phyloP scores from a whole-genome alignment of 169 alveolate species.

The Plasmodium yoelii region DNA sequence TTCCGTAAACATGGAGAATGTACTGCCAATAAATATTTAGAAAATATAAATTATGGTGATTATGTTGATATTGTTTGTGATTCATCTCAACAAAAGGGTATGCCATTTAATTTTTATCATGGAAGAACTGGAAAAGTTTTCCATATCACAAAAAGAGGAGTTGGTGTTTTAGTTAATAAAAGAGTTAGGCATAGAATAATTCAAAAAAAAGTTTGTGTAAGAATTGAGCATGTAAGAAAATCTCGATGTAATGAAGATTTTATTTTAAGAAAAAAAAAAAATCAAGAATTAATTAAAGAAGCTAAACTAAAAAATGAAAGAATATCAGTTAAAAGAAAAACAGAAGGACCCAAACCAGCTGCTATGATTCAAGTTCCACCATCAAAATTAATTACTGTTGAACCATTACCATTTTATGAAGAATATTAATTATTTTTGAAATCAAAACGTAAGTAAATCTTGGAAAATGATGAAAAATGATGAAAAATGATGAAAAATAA shows the following conservation, averaged over 20 bases:
- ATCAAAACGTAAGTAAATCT: too few species aligned
- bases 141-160: constrained; percentile 96
- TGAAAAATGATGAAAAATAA: too few species aligned
- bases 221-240: constrained; percentile 97
- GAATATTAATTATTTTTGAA: constrained; percentile 74
- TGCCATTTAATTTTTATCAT: constrained; percentile 99
- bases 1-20: constrained; percentile 97
- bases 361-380: constrained; percentile 84
- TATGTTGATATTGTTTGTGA: constrained; percentile 98
- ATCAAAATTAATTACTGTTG: constrained; percentile 82
- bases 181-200: constrained; percentile 97
- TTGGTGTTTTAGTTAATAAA: constrained; percentile 98
- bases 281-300: constrained; percentile 92
- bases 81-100: constrained; percentile 98
- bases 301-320: constrained; percentile 92
- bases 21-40: constrained; percentile 94
- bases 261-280: constrained; percentile 94
- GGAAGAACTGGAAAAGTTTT: constrained; percentile 99
- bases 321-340: constrained; percentile 80
- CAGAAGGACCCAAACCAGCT: constrained; percentile 84
- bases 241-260: constrained; percentile 97
- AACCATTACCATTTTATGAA: constrained; percentile 86
- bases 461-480: too few species aligned
- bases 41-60: constrained; percentile 95
- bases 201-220: constrained; percentile 96